A percentile compares a stretch with the other conserved stretches of the same genome.
phyloP scores from a whole-genome alignment of 2,329 filamentous ascomycete species.

The Phyllosticta citriasiana region DNA sequence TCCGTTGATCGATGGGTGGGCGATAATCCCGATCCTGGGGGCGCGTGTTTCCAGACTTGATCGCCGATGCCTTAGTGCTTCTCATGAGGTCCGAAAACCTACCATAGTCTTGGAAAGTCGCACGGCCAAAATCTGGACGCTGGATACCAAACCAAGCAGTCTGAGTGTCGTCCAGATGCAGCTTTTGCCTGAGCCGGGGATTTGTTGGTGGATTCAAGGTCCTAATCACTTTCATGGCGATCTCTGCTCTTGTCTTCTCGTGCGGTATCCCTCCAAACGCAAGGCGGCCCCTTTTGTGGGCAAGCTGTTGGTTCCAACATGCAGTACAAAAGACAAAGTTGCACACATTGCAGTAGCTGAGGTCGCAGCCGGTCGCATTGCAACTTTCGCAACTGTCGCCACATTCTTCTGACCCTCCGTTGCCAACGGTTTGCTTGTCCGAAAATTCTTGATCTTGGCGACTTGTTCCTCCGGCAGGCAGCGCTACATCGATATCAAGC shows the following conservation, averaged over 20 bases:
- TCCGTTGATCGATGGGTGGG: conserved; percentile 14
- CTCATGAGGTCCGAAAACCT: conserved; percentile 10
- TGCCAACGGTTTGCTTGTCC: not conserved
- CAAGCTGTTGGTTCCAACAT: conserved; percentile 5
- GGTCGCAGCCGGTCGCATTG: not conserved
- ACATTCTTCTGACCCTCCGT: not conserved
- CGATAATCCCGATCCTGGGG: not conserved
- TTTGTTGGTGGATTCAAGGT: conserved; percentile 11
- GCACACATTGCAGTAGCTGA: not conserved
- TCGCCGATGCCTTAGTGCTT: conserved; percentile 4
- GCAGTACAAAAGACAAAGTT: not conserved
- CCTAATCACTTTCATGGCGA: conserved; percentile 11
- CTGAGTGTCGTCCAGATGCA: conserved; percentile 15
- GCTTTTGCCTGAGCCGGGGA: not conserved
- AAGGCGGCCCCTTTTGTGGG: conserved; percentile 5
- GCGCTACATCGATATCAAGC: not conserved
- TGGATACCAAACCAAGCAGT: conserved; percentile 17
- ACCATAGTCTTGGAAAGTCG: conserved; percentile 13
- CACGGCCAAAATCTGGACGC: not conserved
- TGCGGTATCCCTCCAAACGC: conserved; percentile 13
- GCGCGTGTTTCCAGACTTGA: conserved; percentile 9
- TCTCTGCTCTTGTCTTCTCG: conserved; percentile 12
- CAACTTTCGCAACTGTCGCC: not conserved
- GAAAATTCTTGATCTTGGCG: not conserved
- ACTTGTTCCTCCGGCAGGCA: not conserved